These are phyloP conservation scores for Spinacia oleracea DNA, from an alignment of 179 eudicot species.

Conservation along the genomic window DNA sequence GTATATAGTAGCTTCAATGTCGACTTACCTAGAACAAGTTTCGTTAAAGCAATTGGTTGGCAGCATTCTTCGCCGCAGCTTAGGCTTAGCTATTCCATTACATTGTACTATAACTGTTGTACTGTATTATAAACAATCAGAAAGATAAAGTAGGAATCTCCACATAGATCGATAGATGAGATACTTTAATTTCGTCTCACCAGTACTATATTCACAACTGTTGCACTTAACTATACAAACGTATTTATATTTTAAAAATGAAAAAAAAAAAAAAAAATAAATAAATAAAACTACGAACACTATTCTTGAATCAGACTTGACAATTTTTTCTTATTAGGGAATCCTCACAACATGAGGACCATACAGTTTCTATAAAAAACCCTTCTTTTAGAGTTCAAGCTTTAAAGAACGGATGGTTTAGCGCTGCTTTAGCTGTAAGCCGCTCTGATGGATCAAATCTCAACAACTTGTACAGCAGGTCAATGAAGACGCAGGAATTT, in stretches of 20 bases:
- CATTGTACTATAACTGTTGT: too few species aligned
- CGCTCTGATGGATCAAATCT: slow-evolving; percentile 66
- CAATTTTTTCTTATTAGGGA: background rate
- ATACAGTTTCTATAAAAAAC: background rate
- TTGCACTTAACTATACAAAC: slow-evolving; percentile 4
- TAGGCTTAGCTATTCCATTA: background rate
- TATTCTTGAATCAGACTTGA: background rate
- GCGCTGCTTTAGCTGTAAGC: slow-evolving; percentile 58
- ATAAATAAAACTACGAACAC: background rate
- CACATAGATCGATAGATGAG: background rate
- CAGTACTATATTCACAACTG: slow-evolving; percentile 1
- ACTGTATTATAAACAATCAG: background rate
- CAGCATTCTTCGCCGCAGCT: background rate
- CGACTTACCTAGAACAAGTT: too few species aligned
- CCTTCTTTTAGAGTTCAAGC: slow-evolving; percentile 9
- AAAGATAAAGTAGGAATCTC: background rate
- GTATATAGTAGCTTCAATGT: too few species aligned
- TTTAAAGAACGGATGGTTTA: slow-evolving; percentile 59
- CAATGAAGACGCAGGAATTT: slow-evolving; percentile 35
- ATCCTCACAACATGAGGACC: background rate
- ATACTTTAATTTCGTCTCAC: background rate
- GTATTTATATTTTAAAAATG: too few species aligned
- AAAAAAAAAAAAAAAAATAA: too few species aligned
- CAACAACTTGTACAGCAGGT: slow-evolving; percentile 61
- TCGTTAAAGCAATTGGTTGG: too few species aligned